Conservation (phyloP, 2,329 filamentous ascomycete species). For the Ophiostoma ips region DNA sequence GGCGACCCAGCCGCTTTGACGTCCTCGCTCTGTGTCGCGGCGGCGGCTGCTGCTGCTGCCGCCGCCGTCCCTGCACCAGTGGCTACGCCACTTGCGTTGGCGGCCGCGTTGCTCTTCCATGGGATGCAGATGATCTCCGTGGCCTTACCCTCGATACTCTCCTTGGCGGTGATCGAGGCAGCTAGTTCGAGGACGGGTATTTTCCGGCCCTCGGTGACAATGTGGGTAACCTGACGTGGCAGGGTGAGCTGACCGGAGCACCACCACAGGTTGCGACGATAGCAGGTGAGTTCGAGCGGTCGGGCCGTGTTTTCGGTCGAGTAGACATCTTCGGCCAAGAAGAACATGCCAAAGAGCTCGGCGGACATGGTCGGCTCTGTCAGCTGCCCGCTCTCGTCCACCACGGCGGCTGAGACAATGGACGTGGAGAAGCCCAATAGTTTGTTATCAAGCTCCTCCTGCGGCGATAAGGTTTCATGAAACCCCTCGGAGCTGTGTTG, state of each 20-base stretch:
- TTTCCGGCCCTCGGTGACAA: constrained; percentile 58
- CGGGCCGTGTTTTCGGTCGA: constrained; percentile 39
- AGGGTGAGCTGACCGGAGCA: constrained; percentile 78
- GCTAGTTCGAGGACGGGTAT: constrained; percentile 66
- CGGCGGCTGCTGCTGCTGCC: no score
- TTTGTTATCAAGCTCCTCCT: constrained; percentile 48
- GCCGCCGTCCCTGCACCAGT: not conserved
- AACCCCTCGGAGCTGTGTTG: constrained; percentile 10
- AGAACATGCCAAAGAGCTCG: constrained; percentile 80
- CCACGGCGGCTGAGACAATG: constrained; percentile 42
- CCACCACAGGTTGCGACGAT: constrained; percentile 87
- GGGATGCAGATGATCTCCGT: constrained; percentile 95
- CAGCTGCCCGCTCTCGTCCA: constrained; percentile 52
- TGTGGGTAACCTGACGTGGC: constrained; percentile 55
- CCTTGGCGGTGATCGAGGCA: constrained; percentile 69
- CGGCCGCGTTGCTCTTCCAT: constrained; percentile 72
- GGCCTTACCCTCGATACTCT: constrained; percentile 81
- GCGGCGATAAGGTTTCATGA: constrained; percentile 34
- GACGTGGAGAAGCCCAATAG: constrained; percentile 61
- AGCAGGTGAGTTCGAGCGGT: constrained; percentile 79
- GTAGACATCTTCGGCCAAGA: constrained; percentile 71
- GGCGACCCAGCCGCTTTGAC: constrained; percentile 36
- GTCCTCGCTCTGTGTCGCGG: constrained; percentile 23
- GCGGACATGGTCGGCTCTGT: constrained; percentile 54
- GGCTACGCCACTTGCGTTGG: constrained; percentile 17